Evolutionary conservation across 2,329 filamentous ascomycete species (phyloP), one percentile per base, ranked within the genome.

Genomic region (Colletotrichum magnum): DNA sequence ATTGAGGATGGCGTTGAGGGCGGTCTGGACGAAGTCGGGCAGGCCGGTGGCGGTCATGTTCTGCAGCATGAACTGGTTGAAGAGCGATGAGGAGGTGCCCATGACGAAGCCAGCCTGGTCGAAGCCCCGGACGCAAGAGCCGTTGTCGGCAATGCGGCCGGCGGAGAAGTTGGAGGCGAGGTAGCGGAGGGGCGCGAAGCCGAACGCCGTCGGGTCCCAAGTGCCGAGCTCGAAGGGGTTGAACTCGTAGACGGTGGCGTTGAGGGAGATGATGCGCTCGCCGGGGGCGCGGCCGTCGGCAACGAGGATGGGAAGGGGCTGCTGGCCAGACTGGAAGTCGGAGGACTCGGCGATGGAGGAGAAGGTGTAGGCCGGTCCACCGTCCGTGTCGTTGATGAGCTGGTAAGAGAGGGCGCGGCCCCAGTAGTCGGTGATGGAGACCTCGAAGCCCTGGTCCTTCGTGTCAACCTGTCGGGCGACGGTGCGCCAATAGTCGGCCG

Each of bases 361-460:
- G 83, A 91, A 97, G 4, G 94, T 97, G 75, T 92, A 94, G 15
- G 84, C 85, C 15, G 92, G 89, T 0, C 93, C 94, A 47, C 94
- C 95, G 70, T 93, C 81, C 1, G 86, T 86, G 6, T 89, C 92
- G 76, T 95, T 93, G 77, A 97, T 88, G 56, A 97, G 87, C 81
- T 97, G 94, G 80, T 92, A 97, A 1, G 91, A 91, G n/a, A 97
- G 86, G 54, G 93, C 93, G 67, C 94, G 92, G 32, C 93, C 93
- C 92, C 94, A 97, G 79, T 94, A 94, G 82, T 98, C 95, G 0
- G 95, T 97, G 66, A 97, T 86, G 9, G 93, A 92, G 4, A 88
- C 88, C 57, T 84, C 77, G 71, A 79, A 85, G 21, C 82, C 82
- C 26, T 80, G 75, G n/a, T 77, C 74, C 77, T 84, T 84, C 67